Evolutionary conservation across 805 yeast species (phyloP).

Genomic region (Spathaspora arborariae): DNA sequence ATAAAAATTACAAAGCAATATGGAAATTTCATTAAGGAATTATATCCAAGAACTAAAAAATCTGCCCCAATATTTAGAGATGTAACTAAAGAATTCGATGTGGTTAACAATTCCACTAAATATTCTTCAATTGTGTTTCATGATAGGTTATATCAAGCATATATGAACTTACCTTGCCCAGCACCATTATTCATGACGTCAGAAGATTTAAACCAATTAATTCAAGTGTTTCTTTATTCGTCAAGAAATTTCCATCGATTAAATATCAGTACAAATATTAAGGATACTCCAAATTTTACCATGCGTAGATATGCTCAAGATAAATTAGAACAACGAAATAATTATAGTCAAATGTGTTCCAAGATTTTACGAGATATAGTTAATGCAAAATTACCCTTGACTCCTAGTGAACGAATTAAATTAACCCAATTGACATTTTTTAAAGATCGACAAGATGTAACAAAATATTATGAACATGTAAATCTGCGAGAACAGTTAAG

Average conservation of each 20-base stretch:
- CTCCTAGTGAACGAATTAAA: constrained; percentile 25
- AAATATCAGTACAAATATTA: neutral
- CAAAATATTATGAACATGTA: constrained; percentile 3
- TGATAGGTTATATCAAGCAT: constrained; percentile 19
- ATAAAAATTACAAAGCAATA: constrained; percentile 1
- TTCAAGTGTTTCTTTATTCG: constrained; percentile 17
- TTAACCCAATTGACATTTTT: constrained; percentile 28
- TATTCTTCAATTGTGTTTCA: constrained; percentile 21
- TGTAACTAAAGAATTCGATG: constrained; percentile 2
- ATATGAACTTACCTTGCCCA: constrained; percentile 24
- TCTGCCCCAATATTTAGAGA: constrained; percentile 1
- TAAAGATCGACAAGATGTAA: constrained; percentile 24
- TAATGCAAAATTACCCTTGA: constrained; percentile 21
- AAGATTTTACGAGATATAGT: constrained; percentile 26
- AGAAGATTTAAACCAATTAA: constrained; percentile 24
- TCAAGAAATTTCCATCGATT: constrained; percentile 17
- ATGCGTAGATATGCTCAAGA: neutral
- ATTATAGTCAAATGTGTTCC: constrained; percentile 13
- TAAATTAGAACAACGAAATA: neutral
- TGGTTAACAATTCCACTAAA: constrained; percentile 9
- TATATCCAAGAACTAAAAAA: constrained; percentile 16
- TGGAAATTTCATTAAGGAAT: constrained; percentile 11
- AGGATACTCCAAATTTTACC: neutral
- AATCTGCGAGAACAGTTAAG: neutral
- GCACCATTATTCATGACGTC: constrained; percentile 21